These are phyloP conservation scores for Durusdinium trenchii DNA, from an alignment of 73 alveolate species.

Conservation along the genomic window DNA sequence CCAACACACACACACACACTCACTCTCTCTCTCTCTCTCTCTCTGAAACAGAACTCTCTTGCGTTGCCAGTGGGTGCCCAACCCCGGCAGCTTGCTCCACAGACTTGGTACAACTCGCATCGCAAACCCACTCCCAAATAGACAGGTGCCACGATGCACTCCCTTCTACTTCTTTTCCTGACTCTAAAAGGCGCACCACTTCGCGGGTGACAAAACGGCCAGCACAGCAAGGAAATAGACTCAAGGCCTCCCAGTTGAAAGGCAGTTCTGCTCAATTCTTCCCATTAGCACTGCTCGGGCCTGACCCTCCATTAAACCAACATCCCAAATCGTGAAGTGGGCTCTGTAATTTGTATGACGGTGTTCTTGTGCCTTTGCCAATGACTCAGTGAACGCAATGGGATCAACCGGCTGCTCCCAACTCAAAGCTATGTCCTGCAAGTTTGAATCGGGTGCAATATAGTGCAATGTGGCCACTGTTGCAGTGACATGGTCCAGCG, in stretches of 20 bases:
- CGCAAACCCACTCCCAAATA: neutral
- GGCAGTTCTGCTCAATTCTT: neutral
- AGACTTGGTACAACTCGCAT: slow-evolving; percentile 10
- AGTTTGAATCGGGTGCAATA: neutral
- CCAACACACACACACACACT: neutral
- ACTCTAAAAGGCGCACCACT: neutral
- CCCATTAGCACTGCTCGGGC: neutral
- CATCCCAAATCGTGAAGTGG: no score
- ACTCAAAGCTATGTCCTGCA: slow-evolving; percentile 61
- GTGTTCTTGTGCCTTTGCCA: slow-evolving; percentile 11
- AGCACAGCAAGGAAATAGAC: slow-evolving; percentile 56
- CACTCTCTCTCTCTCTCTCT: neutral
- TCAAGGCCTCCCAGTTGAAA: slow-evolving; percentile 33
- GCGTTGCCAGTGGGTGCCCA: neutral
- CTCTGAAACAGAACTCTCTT: neutral
- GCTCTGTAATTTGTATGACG: no score
- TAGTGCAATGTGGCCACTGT: neutral
- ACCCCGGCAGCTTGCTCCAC: slow-evolving; percentile 80
- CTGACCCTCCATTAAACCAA: no score
- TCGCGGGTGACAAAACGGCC: slow-evolving; percentile 68
- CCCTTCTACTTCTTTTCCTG: neutral
- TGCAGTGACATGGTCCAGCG: neutral
- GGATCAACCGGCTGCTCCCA: slow-evolving; percentile 74
- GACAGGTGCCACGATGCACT: neutral
- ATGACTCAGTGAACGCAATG: neutral